Base-by-base conservation (phyloP, 2,329 filamentous ascomycete genomes). In the Colletotrichum sp. region DNA sequence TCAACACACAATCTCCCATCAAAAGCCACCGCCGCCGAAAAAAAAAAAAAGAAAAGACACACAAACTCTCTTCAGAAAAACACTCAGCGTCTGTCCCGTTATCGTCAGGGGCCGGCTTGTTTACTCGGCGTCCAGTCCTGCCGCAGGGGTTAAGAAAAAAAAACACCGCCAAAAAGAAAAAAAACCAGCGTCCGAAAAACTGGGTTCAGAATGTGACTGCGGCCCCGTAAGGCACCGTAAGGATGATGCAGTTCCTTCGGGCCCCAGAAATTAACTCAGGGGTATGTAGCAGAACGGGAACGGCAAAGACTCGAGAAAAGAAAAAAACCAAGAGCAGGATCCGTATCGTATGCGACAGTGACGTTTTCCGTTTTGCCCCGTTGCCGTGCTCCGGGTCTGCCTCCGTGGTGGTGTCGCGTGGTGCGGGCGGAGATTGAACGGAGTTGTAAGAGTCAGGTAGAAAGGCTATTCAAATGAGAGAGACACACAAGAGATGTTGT, bases 191-290 rank as follows among this genome's bases (percentile, higher is more conserved):
- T n/a, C 28, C 59, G 28, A 24, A 62, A 69, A 44, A 69, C 67
- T 21, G 67, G 67, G 34, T 64, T 36, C 24, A 16, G 32, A 34
- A 9, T 62, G 30, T 34, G 32, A 34, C 10, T 5, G 28, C 30
- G 26, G 44, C 72, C 49, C 60, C 49, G 60, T 71, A 75, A 75
- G 72, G 39, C 59, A 44, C 71, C 71, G 70, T 76, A 63, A 76
- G 69, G 73, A 76, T 76, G 73, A 76, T 76, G 73, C 10, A 49
- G 39, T 8, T 72, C 63, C 63, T 69, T 24, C 30, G 15, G 59
- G 24, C 9, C 24, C 57, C 59, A 34, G 28, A 60, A 12, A 60
- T 60, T 26, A 30, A 60, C 9, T 60, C 57, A 60, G 57, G 57
- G 57, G 57, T 49, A 30, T 60, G 28, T 60, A 26, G 57, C 57